Base-by-base conservation (phyloP, 108 stramenopile species). In the Discostella pseudostelligera region DNA sequence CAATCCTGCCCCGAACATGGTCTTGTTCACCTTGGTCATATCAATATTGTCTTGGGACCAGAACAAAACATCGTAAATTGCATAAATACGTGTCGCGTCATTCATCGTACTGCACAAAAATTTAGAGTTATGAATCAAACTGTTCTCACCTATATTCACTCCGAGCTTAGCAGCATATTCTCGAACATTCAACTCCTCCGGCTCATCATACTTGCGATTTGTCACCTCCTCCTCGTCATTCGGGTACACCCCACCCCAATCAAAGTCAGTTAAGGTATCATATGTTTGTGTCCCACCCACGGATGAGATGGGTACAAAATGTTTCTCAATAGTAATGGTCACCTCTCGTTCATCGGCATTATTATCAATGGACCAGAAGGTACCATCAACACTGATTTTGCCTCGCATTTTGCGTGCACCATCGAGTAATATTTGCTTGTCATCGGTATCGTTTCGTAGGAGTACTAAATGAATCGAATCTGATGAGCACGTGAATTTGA, bases 11-110 rank as follows among this genome's bases (percentile, higher is more conserved):
- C 78, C 80, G 74, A 93, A 93, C 89, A 93, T 90, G 49, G 66
- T 83, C 56, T 90, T 89, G 56, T 93, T 86, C 21, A 93, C 92
- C 62, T 87, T 73, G 20, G 70, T 83, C 89, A 90, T 90, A 62
- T 93, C 84, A 32, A 93, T 76, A 69, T 93, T 93, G 65, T 93
- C 50, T 51, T 20, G 8, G 4, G 24, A 4, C 14, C 25, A n/a
- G n/a, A n/a, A n/a, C n/a, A n/a, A n/a, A n/a, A n/a, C n/a, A n/a
- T n/a, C n/a, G n/a, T n/a, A n/a, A n/a, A n/a, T n/a, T n/a, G n/a
- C n/a, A 20, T 12, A 25, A 24, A 5, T 11, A 21, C 17, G n/a
- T n/a, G n/a, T n/a, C n/a, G n/a, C n/a, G n/a, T n/a, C n/a, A n/a
- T n/a, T n/a, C n/a, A n/a, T n/a, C n/a, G n/a, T n/a, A n/a, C n/a